Evolutionary conservation across 441 rosid species (phyloP).

Genomic region (Isatis lusitanica): DNA sequence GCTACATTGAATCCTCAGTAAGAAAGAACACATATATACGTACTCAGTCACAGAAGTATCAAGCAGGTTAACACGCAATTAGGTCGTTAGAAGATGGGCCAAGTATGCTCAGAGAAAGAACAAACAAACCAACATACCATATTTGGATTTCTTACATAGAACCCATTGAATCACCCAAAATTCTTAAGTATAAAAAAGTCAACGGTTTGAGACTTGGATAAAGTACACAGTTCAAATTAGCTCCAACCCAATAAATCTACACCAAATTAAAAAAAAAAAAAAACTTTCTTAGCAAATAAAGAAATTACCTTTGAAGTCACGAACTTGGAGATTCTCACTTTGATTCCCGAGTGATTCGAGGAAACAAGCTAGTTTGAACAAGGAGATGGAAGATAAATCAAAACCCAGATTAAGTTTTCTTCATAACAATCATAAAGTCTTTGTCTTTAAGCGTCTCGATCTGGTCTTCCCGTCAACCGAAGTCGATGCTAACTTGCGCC

Average conservation of each 20-base stretch:
- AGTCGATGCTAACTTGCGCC: conserved; percentile 16
- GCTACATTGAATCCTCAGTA: not conserved
- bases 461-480: conserved; percentile 5
- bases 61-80: not conserved
- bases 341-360: not conserved
- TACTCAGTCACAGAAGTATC: not conserved
- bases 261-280: not conserved
- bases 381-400: not conserved
- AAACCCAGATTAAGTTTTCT: not conserved
- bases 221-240: not conserved
- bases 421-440: conserved; percentile 2
- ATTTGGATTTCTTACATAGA: not conserved
- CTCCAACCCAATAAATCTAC: not conserved
- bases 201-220: not conserved
- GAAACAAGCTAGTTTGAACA: not conserved
- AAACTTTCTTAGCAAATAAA: not conserved
- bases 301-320: conserved; percentile 1
- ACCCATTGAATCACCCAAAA: not conserved
- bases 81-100: not conserved
- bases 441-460: conserved; percentile 22
- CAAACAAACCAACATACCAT: not conserved
- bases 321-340: not conserved
- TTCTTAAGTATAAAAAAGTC: not conserved
- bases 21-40: not conserved
- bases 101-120: not conserved